These are phyloP conservation scores for Alisma plantagoaquatica DNA, from an alignment of 106 monocot genomes.

Conservation along the genomic window DNA sequence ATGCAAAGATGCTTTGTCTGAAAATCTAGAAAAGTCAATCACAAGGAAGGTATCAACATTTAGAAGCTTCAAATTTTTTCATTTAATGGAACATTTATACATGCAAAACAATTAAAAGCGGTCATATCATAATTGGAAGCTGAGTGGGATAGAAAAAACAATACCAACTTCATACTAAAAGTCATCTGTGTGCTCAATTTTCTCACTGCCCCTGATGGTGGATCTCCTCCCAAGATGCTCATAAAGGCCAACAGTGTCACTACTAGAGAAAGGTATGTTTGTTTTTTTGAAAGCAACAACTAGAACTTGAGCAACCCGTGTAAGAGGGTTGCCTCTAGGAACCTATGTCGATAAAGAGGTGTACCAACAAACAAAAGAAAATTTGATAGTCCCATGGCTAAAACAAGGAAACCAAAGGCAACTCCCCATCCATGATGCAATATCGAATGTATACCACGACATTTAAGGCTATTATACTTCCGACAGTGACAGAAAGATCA, in stretches of 20 bases:
- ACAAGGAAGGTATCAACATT: too few relatives aligned
- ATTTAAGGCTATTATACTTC: neutral
- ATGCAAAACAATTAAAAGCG: too few relatives aligned
- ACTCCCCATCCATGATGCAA: conserved; percentile 5
- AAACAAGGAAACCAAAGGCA: conserved; percentile 14
- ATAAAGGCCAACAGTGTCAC: conserved; percentile 1
- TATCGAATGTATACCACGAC: neutral
- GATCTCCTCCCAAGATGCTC: conserved; percentile 6
- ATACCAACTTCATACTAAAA: conserved; percentile 4
- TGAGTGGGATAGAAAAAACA: too few relatives aligned
- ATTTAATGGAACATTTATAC: too few relatives aligned
- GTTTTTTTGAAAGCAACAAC: conserved; percentile 17
- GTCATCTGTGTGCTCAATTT: conserved; percentile 14
- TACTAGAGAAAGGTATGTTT: neutral
- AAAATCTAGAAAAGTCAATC: conserved; percentile 21
- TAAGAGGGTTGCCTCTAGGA: conserved; percentile 16
- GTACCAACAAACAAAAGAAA: conserved; percentile 16
- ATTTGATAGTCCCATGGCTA: neutral
- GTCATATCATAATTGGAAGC: neutral
- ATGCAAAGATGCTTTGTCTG: conserved; percentile 66
- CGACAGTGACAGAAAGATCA: neutral
- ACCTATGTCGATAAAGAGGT: conserved; percentile 7
- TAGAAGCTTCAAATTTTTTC: too few relatives aligned
- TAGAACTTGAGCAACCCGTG: conserved; percentile 11
- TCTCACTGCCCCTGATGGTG: conserved; percentile 4